A percentile compares a stretch with the other conserved stretches of the same genome.
Conservation (phyloP, 2,329 filamentous ascomycete genomes). For the Exophiala dermatitidis region DNA sequence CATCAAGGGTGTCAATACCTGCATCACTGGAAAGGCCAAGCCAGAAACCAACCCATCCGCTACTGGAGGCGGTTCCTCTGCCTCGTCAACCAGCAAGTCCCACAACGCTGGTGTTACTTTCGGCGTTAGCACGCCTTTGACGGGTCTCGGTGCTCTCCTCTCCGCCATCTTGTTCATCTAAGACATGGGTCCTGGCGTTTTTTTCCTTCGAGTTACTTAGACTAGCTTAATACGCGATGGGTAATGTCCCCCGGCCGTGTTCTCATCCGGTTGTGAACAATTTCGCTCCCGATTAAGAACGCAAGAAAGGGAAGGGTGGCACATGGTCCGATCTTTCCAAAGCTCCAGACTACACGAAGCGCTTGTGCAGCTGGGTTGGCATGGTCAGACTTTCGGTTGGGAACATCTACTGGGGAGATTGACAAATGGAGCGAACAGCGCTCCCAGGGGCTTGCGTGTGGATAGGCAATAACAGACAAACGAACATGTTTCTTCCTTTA, state of each 20-base stretch:
- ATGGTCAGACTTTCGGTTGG: slow-evolving; percentile 15
- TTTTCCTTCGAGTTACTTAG: slow-evolving; percentile 17
- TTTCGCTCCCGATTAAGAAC: slow-evolving; percentile 5
- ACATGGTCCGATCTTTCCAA: slow-evolving; percentile 3
- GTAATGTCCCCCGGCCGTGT: slow-evolving; percentile 15
- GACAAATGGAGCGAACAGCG: slow-evolving; percentile 19
- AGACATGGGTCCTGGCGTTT: slow-evolving; percentile 19
- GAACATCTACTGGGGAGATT: slow-evolving; percentile 24
- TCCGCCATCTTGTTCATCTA: slow-evolving; percentile 27
- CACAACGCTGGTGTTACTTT: slow-evolving; percentile 12
- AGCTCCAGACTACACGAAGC: slow-evolving; percentile 11
- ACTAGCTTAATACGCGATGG: slow-evolving; percentile 25
- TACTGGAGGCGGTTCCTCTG: slow-evolving; percentile 12
- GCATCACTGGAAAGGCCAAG: slow-evolving; percentile 34
- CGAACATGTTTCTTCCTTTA: slow-evolving; percentile 21
- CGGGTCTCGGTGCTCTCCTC: slow-evolving; percentile 22
- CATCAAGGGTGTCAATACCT: slow-evolving; percentile 45
- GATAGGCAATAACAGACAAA: slow-evolving; percentile 27
- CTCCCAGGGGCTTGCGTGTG: slow-evolving; percentile 22
- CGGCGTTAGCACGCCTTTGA: slow-evolving; percentile 18
- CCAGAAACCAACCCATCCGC: slow-evolving; percentile 26
- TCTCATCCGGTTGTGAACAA: slow-evolving; percentile 13
- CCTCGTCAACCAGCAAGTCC: slow-evolving; percentile 14
- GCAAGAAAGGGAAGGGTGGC: slow-evolving; percentile 12
- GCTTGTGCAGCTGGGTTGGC: slow-evolving; percentile 10